These are phyloP conservation scores for Talaromyces adpressus DNA, from an alignment of 495 filamentous ascomycete genomes.

Conservation along the genomic window DNA sequence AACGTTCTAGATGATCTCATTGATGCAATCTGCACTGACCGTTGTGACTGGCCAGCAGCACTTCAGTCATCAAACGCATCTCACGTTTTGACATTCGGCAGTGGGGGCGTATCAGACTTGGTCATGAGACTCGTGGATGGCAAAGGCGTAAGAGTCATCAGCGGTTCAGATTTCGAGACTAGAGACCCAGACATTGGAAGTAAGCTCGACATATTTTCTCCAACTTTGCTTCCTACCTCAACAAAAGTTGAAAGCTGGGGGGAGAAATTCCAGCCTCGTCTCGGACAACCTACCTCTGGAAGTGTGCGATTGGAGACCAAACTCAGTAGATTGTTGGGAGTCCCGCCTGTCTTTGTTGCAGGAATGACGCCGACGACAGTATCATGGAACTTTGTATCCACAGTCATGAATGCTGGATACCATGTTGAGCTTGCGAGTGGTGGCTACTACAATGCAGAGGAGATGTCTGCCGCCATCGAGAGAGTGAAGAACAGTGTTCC, in stretches of 20 bases:
- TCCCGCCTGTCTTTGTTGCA: constrained; percentile 32
- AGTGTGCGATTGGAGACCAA: background rate
- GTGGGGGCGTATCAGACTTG: background rate
- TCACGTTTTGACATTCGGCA: background rate
- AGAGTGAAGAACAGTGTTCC: constrained; percentile 17
- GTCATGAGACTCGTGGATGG: background rate
- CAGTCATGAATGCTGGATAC: constrained; percentile 32
- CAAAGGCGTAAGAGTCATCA: background rate
- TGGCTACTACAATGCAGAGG: constrained; percentile 20
- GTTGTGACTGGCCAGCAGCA: background rate
- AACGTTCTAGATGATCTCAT: background rate
- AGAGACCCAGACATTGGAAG: background rate
- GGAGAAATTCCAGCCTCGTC: constrained; percentile 58
- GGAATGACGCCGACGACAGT: constrained; percentile 38
- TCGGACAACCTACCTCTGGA: background rate
- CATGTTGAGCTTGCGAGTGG: constrained; percentile 31
- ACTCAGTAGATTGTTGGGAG: constrained; percentile 22
- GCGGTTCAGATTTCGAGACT: background rate
- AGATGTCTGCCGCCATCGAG: constrained; percentile 21
- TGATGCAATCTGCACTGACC: background rate
- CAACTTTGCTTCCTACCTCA: background rate
- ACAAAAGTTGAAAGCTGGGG: background rate
- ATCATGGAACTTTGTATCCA: constrained; percentile 27
- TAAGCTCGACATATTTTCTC: background rate
- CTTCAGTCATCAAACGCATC: background rate